phyloP scores from a whole-genome alignment of 192 early-diverging fungal genomes.

The Backusella liffmaniae region DNA sequence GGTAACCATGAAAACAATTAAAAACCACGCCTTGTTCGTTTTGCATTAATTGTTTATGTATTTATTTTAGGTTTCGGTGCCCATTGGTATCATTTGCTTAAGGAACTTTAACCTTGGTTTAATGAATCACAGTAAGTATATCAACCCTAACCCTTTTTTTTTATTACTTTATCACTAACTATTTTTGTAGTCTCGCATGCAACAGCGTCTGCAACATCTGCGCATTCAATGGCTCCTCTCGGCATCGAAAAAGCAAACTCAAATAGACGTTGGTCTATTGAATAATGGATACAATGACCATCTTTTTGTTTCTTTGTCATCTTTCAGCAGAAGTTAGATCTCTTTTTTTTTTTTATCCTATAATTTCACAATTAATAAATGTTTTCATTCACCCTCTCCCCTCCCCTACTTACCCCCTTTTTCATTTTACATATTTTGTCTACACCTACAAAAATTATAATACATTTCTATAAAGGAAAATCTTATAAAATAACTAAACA shows the following conservation, averaged over 20 bases:
- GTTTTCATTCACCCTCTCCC: background rate
- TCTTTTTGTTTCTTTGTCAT: background rate
- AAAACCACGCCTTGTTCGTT: background rate
- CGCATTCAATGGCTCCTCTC: conserved; percentile 31
- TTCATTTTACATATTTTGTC: conserved; percentile 7
- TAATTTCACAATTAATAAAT: background rate
- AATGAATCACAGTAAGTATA: conserved; percentile 61
- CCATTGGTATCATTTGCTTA: conserved; percentile 55
- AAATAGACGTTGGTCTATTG: conserved; percentile 40
- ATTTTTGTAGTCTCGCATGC: conserved; percentile 34
- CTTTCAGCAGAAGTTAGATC: background rate
- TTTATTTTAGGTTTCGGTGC: conserved; percentile 43
- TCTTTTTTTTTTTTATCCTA: background rate
- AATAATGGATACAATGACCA: conserved; percentile 13
- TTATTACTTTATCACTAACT: background rate
- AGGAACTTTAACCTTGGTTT: conserved; percentile 72
- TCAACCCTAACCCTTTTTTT: background rate
- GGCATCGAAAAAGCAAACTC: conserved; percentile 30
- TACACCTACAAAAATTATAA: background rate
- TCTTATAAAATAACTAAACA: background rate
- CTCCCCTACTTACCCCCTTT: background rate
- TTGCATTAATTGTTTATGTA: conserved; percentile 6
- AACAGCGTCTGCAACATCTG: conserved; percentile 24
- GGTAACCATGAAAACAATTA: conserved; percentile 28
- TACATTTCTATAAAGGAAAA: background rate